Evolutionary conservation across 257 asterid species (phyloP), one percentile per base, ranked within the genome.

Genomic region (Schizonepeta tenuifolia): DNA sequence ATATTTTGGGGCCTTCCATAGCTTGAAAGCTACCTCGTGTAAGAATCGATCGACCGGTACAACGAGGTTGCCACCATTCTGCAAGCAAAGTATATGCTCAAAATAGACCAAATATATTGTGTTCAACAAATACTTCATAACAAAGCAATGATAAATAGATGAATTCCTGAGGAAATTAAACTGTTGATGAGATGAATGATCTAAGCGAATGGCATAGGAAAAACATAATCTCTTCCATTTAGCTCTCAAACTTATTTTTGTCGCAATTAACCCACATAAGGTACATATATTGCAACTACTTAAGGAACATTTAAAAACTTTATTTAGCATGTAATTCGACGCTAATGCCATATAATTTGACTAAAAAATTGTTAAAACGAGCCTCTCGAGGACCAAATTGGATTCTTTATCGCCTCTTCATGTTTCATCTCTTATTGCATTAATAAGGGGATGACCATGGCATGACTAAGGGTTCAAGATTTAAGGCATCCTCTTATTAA

Each of bases 1-100:
- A 49, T 95, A 95, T 60, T 95, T 95, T 18, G 98, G 99, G 66
- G 98, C 89, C 89, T 92, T 95, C 99, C 98, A 92, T 35, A 95
- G 89, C 86, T 90, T 95, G 73, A 95, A 95, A 13, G 97, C 94
- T 14, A 90, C 92, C 81, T 95, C 99, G 36, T 95, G 90, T 14
- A 95, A 56, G 77, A 92, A 87, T 51, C 99, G 86, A 26, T 92
- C 98, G 0, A 89, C 96, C 10, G 99, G 98, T 59, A 87, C 84
- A 15, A 73, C 87, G 47, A 95, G 96, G 84, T 90, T 87, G 55
- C 90, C 89, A 13, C 92, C 79, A 61, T 78, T 78, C 98, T 95
- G 96, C 84, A 76, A 60, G 2, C 20, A 77, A 64, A n/a, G 1
- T 4, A 10, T 15, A 31, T 1, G 61, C 46, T 43, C 31, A 54